These are phyloP conservation scores for Albizia julibrissin DNA, from an alignment of 306 rosid species.

Conservation along the genomic window DNA sequence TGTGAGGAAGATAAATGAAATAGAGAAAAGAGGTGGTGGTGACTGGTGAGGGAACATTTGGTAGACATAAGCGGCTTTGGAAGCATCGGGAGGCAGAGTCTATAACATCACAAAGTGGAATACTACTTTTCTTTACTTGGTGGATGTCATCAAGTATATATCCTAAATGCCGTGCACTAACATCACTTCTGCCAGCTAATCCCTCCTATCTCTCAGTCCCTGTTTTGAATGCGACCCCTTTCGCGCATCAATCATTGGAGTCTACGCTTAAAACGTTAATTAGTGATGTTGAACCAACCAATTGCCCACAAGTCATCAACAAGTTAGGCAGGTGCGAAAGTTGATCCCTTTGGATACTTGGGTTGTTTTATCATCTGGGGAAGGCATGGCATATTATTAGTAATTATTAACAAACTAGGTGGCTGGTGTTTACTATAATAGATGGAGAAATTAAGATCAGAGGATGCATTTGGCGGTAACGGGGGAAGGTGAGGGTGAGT, in stretches of 20 bases:
- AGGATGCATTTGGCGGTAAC: not conserved
- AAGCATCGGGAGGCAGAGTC: slow-evolving; percentile 11
- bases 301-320: not conserved
- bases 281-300: too few species aligned
- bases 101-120: too few species aligned
- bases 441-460: not conserved
- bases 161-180: not conserved
- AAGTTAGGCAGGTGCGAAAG: not conserved
- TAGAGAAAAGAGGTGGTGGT: not conserved
- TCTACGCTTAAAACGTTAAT: not conserved
- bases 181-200: too few species aligned
- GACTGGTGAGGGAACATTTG: slow-evolving; percentile 27
- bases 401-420: not conserved
- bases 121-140: not conserved
- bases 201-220: not conserved
- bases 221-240: not conserved
- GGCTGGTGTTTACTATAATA: not conserved
- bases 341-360: not conserved
- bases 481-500: not conserved
- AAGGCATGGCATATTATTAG: not conserved
- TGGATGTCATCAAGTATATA: not conserved
- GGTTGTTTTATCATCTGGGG: not conserved
- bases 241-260: not conserved
- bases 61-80: slow-evolving; percentile 24
- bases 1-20: slow-evolving; percentile 19